Conservation (phyloP, 1,284 basidiomycete genomes). For the Cystobasidium pallidum region DNA sequence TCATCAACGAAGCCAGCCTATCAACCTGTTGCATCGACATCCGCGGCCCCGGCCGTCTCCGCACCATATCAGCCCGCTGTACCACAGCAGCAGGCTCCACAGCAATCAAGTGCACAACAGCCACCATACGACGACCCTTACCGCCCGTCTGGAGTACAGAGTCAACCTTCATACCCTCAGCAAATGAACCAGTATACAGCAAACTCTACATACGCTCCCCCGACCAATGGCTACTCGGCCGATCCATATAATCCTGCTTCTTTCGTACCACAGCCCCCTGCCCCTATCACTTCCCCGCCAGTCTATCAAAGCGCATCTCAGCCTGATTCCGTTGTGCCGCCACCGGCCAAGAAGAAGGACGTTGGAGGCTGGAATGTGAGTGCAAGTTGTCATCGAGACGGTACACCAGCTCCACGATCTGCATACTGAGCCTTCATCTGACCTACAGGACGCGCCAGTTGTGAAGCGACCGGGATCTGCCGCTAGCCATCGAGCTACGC, state of each 20-base stretch:
- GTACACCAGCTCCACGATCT: too few species aligned
- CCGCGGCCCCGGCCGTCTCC: neutral
- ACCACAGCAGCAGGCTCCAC: neutral
- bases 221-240: constrained; percentile 26
- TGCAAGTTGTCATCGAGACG: too few species aligned
- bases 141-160: neutral
- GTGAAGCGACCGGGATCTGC: constrained; percentile 36
- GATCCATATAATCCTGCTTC: constrained; percentile 35
- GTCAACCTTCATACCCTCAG: constrained; percentile 22
- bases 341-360: constrained; percentile 40
- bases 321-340: constrained; percentile 28
- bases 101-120: constrained; percentile 20
- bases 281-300: constrained; percentile 26
- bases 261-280: constrained; percentile 36
- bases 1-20: constrained; percentile 14
- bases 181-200: constrained; percentile 34
- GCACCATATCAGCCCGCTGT: constrained; percentile 20
- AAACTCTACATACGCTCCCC: constrained; percentile 13
- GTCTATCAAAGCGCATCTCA: constrained; percentile 14
- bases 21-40: constrained; percentile 30
- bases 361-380: constrained; percentile 43
- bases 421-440: neutral
- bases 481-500: constrained; percentile 25
- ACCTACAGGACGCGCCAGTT: constrained; percentile 29
- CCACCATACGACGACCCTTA: constrained; percentile 40